Base-by-base conservation (phyloP, 176 grass and related monocot species). In the Raddia guianensis region DNA sequence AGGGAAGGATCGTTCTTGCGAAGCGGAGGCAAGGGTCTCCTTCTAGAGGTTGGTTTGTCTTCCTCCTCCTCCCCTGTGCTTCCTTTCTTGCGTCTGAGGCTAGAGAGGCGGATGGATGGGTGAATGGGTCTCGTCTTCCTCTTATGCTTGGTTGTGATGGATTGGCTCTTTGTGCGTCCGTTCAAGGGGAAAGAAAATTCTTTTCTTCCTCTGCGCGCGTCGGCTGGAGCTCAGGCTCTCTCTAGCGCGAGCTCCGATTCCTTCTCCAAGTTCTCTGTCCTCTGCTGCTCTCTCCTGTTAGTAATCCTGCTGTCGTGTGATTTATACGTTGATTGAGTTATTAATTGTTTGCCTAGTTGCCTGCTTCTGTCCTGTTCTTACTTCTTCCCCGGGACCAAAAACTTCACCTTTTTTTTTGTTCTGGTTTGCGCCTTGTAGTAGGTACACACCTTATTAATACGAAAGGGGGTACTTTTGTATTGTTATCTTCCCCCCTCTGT, bases 401-500 rank as follows among this genome's bases (percentile, higher is more conserved):
- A 5, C 13, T 27, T 18, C 11, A 8, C 21, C 66, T 63, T 84
- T 66, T 21, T 74, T 65, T n/a, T 83, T 49, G 14, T 62, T 61
- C 59, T 21, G 5, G 20, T 33, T 12, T 27, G 47, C 61, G 19
- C 33, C 5, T 64, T 76, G 37, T 5, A 40, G 3, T 49, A 77
- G 64, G 77, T 51, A 64, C 71, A 57, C 35, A 42, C 49, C 81
- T 70, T 84, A 67, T 70, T 84, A 67, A 2, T 13, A 40, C 54
- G n/a, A 20, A 47, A 78, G 12, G 12, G 32, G 55, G 15, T 80
- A 59, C 8, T 47, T 74, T 59, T 57, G 66, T 64, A 49, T 1
- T 63, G 8, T 15, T 49, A 12, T 71, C 18, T 49, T 42, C 16
- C 21, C 21, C 13, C 56, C n/a, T 34, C 54, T 42, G 1, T 15